Percentiles rank a stretch among this genome's conserved stretches.
Conservation (phyloP, 1,284 basidiomycete species). For the Apiotrichum laibachii region DNA sequence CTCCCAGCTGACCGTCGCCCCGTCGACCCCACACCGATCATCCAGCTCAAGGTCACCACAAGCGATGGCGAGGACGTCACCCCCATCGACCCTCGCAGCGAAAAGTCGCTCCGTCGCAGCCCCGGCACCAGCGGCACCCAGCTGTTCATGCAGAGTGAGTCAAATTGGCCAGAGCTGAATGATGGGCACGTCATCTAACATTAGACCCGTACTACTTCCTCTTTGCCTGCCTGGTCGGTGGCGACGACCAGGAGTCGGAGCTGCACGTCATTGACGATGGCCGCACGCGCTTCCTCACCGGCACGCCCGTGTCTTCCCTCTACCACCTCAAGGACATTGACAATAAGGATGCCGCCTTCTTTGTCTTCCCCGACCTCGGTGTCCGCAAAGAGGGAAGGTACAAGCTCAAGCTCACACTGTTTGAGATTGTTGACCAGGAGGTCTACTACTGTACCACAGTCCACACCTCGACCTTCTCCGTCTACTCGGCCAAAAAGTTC, state of each 20-base stretch:
- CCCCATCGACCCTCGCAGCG: constrained; percentile 18
- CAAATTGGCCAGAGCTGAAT: background rate
- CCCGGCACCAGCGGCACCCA: constrained; percentile 29
- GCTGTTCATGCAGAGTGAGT: constrained; percentile 50
- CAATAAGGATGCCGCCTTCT: constrained; percentile 81
- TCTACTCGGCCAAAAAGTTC: constrained; percentile 88
- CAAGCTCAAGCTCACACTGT: constrained; percentile 83
- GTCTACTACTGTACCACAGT: constrained; percentile 85
- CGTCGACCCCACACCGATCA: constrained; percentile 92
- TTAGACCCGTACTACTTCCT: constrained; percentile 89
- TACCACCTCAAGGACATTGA: constrained; percentile 93
- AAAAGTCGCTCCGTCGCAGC: constrained; percentile 8
- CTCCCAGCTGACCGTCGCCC: constrained; percentile 80
- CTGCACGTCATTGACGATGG: constrained; percentile 90
- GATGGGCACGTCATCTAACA: background rate
- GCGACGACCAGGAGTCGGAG: constrained; percentile 74
- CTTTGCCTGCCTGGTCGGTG: constrained; percentile 82
- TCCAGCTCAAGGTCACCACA: constrained; percentile 86
- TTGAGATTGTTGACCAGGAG: constrained; percentile 83
- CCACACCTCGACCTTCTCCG: constrained; percentile 79
- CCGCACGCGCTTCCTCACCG: constrained; percentile 52
- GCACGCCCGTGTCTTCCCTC: constrained; percentile 75
- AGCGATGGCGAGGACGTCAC: constrained; percentile 55
- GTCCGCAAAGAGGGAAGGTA: constrained; percentile 85
- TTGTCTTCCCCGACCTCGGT: constrained; percentile 82